Evolutionary conservation across 768 basidiomycete species (phyloP), one percentile per base, ranked within the genome.

Genomic region (Rhizopogon vinicolor): DNA sequence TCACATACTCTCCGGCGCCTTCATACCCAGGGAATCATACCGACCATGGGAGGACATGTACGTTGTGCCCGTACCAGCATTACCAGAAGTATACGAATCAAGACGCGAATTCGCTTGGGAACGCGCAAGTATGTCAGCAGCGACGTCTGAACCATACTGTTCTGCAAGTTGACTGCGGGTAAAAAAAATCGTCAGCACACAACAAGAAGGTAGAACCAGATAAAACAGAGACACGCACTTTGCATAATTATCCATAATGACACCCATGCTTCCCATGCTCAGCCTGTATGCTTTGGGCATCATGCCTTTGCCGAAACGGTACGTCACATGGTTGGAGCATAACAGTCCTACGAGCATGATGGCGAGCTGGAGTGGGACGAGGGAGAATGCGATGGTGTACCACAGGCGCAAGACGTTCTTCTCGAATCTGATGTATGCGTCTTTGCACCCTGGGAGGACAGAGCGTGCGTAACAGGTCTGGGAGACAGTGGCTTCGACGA

Each of bases 161-260:
- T 85, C 85, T 0, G 87, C 86, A 37, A 89, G 76, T 77, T 86
- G 85, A 58, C 87, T 88, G 63, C 8, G 35, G 35, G 31, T 3
- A 33, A 37, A 37, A 13, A 13, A 12, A 37, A 39, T 22, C 35
- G 12, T 37, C 35, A 37, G 13, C 13, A 37, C 12, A 12, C 13
- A 13, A 37, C 35, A 37, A 33, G 35, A 7, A 2, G 31, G 31
- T 10, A 33, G 9, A 33, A 33, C 3, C 13, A 37, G 12, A 37
- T 37, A 51, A 9, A 55, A 54, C 25, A n/a, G 22, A 25, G 40
- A 40, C 46, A 9, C 78, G 33, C 58, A 90, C 89, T 77, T 85
- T 18, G 87, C 88, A 65, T 90, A 91, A 56, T 86, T 85, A 59
- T 93, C 90, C 86, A 91, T 86, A 66, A 93, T 89, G 51, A 88